Percentiles rank a stretch among this genome's conserved stretches.
These are phyloP conservation scores for Ceratocystis diversiconidia DNA, from an alignment of 2,329 filamentous ascomycete species.

Conservation along the genomic window DNA sequence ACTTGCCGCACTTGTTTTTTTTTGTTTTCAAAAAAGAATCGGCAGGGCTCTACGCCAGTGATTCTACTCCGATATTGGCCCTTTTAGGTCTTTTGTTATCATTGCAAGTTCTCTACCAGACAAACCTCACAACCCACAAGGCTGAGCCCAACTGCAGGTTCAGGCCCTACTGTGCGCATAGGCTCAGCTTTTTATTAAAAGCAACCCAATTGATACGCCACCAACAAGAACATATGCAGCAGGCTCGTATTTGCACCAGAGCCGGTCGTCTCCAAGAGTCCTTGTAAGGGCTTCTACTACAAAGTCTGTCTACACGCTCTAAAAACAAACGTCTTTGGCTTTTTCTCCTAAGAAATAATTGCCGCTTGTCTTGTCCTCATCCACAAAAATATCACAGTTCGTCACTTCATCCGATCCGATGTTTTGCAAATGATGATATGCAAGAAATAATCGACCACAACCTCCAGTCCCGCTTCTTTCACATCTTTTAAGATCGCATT, in stretches of 20 bases:
- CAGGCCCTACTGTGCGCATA: not conserved
- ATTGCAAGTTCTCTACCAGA: not conserved
- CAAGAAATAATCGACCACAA: not conserved
- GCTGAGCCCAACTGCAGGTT: not conserved
- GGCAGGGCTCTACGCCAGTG: not conserved
- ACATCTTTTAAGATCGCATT: not conserved
- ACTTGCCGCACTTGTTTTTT: too few species aligned
- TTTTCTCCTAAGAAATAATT: not conserved
- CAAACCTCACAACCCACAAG: not conserved
- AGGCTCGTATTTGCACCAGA: not conserved
- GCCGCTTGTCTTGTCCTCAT: not conserved
- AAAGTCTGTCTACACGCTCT: not conserved
- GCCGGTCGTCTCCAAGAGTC: not conserved
- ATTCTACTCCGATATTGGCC: not conserved
- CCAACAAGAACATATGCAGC: not conserved
- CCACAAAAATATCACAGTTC: not conserved
- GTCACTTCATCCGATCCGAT: not conserved
- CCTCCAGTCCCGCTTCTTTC: not conserved
- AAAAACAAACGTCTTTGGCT: not conserved
- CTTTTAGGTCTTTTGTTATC: not conserved
- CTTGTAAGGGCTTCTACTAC: not conserved
- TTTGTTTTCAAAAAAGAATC: too few species aligned
- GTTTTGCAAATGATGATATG: slow-evolving; percentile 1
- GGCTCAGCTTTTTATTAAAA: not conserved
- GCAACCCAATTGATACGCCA: not conserved